These are phyloP conservation scores for Hypsizygus marmoreus DNA, from an alignment of 768 basidiomycete species.

Conservation along the genomic window DNA sequence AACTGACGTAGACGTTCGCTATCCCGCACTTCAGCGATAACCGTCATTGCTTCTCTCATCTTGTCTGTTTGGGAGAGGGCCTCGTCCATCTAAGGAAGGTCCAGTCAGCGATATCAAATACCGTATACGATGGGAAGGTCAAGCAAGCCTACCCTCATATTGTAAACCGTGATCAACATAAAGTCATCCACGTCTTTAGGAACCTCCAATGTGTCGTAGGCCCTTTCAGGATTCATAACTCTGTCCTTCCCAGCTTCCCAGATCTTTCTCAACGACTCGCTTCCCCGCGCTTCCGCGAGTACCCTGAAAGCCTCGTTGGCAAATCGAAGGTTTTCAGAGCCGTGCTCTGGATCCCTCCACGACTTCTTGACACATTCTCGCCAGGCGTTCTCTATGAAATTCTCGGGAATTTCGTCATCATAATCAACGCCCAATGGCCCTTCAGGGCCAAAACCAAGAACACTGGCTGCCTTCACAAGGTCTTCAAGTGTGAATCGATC, in stretches of 20 bases:
- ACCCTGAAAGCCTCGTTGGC: slow-evolving; percentile 72
- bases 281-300: slow-evolving; percentile 65
- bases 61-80: slow-evolving; percentile 64
- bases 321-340: slow-evolving; percentile 47
- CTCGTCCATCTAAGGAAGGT: slow-evolving; percentile 61
- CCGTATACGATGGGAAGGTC: not conserved
- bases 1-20: slow-evolving; percentile 73
- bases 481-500: slow-evolving; percentile 66
- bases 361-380: slow-evolving; percentile 54
- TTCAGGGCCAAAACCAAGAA: slow-evolving; percentile 70
- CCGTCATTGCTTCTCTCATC: slow-evolving; percentile 70
- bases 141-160: slow-evolving; percentile 58
- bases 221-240: slow-evolving; percentile 67
- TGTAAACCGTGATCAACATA: slow-evolving; percentile 75
- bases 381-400: slow-evolving; percentile 75
- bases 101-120: slow-evolving; percentile 10
- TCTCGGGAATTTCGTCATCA: slow-evolving; percentile 66
- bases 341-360: slow-evolving; percentile 55
- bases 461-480: slow-evolving; percentile 42
- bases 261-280: slow-evolving; percentile 43
- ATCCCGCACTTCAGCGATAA: slow-evolving; percentile 75
- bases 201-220: slow-evolving; percentile 72
- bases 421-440: slow-evolving; percentile 66
- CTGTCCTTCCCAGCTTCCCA: slow-evolving; percentile 58
- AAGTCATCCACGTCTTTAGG: slow-evolving; percentile 72